Conservation (phyloP, 495 filamentous ascomycete genomes). For the Polyplosphaeria fusca region DNA sequence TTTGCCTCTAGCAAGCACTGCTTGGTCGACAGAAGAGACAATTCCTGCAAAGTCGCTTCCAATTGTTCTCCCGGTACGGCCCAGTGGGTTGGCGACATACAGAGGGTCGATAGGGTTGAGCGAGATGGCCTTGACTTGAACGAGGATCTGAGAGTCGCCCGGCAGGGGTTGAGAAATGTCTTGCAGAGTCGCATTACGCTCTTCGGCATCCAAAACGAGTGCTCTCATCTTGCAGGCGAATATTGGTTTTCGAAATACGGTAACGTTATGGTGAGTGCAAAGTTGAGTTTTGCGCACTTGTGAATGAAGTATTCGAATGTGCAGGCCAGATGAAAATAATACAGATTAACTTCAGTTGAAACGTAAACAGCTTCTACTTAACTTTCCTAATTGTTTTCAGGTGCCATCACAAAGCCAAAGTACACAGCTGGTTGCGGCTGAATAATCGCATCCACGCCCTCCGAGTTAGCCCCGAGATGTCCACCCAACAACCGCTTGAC, state of each 20-base stretch:
- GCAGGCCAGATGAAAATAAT: too few species aligned
- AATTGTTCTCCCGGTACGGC: constrained; percentile 34
- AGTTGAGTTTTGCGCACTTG: too few species aligned
- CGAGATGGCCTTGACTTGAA: constrained; percentile 30
- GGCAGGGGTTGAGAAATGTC: constrained; percentile 32
- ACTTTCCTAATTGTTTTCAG: too few species aligned
- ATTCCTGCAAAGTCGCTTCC: constrained; percentile 51
- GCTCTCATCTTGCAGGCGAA: constrained; percentile 24
- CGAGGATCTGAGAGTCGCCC: constrained; percentile 20
- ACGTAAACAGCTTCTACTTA: too few species aligned
- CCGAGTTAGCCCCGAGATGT: constrained; percentile 12
- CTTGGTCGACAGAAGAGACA: constrained; percentile 32
- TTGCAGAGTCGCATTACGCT: constrained; percentile 34
- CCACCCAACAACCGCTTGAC: too few species aligned
- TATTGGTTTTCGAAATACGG: too few species aligned
- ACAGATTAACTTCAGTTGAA: too few species aligned
- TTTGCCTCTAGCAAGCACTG: constrained; percentile 8
- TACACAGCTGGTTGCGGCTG: background rate
- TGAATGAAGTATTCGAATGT: too few species aligned
- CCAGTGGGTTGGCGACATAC: constrained; percentile 39
- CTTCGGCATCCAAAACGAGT: constrained; percentile 37
- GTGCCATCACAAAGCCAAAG: too few species aligned
- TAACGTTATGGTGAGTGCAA: too few species aligned
- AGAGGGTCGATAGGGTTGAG: constrained; percentile 43
- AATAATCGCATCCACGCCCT: background rate